Conservation (phyloP, 257 asterid genomes). For the Forsythia suspensa region DNA sequence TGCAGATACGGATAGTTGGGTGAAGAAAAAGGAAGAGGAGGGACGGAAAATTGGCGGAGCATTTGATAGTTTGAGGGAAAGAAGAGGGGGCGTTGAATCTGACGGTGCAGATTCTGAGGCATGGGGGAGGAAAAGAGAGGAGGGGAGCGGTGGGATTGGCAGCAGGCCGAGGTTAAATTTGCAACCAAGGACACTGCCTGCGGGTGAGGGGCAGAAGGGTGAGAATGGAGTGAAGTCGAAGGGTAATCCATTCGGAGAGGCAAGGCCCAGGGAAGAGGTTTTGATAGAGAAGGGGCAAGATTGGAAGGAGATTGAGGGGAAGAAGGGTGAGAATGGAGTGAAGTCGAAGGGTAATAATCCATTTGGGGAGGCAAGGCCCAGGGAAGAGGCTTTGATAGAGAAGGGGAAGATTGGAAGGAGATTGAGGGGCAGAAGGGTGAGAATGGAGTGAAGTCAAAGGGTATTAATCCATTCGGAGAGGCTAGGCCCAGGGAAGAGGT, state of each 20-base stretch:
- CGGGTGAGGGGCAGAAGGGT: slow-evolving; percentile 15
- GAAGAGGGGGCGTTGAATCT: slow-evolving; percentile 58
- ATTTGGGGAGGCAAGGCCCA: slow-evolving; percentile 89
- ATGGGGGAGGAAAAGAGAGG: slow-evolving; percentile 77
- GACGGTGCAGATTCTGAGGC: slow-evolving; percentile 47
- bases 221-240: slow-evolving; percentile 3
- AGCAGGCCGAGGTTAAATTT: slow-evolving; percentile 72
- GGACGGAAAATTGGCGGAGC: slow-evolving; percentile 57
- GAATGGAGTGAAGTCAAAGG: neutral
- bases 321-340: slow-evolving; percentile 13
- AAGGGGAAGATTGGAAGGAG: slow-evolving; percentile 63
- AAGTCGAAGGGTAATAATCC: slow-evolving; percentile 44
- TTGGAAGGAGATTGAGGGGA: slow-evolving; percentile 21
- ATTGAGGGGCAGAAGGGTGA: slow-evolving; percentile 18
- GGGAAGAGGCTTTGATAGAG: slow-evolving; percentile 96
- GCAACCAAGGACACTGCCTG: slow-evolving; percentile 58
- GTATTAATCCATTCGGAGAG: slow-evolving; percentile 71
- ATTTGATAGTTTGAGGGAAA: slow-evolving; percentile 79
- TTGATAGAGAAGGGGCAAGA: slow-evolving; percentile 94
- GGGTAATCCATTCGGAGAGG: slow-evolving; percentile 73
- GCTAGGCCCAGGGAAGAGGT: slow-evolving; percentile 99
- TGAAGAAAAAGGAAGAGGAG: slow-evolving; percentile 70
- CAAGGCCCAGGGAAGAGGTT: slow-evolving; percentile 97
- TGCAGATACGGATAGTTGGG: slow-evolving; percentile 73
- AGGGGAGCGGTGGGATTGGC: slow-evolving; percentile 32